Evolutionary conservation across 768 basidiomycete species (phyloP).

Genomic region (Cyathus striatus): DNA sequence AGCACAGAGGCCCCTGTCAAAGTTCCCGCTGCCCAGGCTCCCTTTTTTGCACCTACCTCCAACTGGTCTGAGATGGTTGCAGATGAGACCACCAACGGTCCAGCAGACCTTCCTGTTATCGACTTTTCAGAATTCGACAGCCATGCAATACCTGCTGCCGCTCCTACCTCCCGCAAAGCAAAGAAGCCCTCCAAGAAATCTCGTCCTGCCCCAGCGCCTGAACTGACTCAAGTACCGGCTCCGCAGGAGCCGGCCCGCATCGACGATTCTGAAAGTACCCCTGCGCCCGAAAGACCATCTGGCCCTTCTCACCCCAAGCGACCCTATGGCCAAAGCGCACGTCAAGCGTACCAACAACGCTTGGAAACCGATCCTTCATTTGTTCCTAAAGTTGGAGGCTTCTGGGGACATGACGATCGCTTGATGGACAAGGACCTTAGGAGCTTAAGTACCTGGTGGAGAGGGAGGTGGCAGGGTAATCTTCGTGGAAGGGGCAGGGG

Average conservation of each 20-base stretch:
- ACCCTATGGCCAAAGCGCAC: slow-evolving; percentile 54
- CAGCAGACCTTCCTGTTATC: slow-evolving; percentile 70
- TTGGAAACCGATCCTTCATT: slow-evolving; percentile 83
- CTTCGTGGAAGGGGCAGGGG: slow-evolving; percentile 63
- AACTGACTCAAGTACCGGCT: slow-evolving; percentile 16
- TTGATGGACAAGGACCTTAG: slow-evolving; percentile 78
- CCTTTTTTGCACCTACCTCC: slow-evolving; percentile 51
- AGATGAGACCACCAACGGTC: slow-evolving; percentile 59
- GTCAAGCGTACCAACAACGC: slow-evolving; percentile 82
- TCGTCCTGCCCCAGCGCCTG: slow-evolving; percentile 23
- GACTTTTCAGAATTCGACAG: slow-evolving; percentile 68
- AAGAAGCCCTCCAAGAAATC: slow-evolving; percentile 35
- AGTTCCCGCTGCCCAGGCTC: slow-evolving; percentile 26
- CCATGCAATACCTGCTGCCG: slow-evolving; percentile 23
- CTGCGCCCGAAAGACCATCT: slow-evolving; percentile 2
- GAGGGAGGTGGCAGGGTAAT: slow-evolving; percentile 70
- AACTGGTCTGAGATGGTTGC: slow-evolving; percentile 87
- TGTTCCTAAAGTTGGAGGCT: slow-evolving; percentile 86
- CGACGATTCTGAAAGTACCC: not conserved
- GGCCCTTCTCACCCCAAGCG: slow-evolving; percentile 20
- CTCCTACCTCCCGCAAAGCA: slow-evolving; percentile 31
- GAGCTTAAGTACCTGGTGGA: slow-evolving; percentile 85
- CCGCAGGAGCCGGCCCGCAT: slow-evolving; percentile 23
- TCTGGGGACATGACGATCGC: slow-evolving; percentile 95
- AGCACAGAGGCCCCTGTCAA: slow-evolving; percentile 19